These are phyloP conservation scores for Colletotrichum sansevieriae DNA, from an alignment of 2,329 filamentous ascomycete species.

Conservation along the genomic window DNA sequence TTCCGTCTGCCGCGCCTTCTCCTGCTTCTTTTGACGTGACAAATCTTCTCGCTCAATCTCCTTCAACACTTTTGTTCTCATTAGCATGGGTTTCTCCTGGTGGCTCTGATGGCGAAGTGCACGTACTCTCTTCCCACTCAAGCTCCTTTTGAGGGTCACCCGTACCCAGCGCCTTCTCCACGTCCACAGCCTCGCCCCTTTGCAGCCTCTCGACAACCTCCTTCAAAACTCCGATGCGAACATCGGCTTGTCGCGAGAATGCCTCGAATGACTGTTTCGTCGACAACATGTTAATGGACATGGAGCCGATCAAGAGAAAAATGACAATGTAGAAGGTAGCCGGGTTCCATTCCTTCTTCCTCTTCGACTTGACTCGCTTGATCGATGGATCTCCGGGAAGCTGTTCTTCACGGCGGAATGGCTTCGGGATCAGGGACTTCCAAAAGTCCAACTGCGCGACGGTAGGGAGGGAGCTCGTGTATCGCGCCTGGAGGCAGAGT, in stretches of 20 bases:
- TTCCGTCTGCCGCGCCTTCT: conserved; percentile 49
- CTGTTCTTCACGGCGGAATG: conserved; percentile 63
- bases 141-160: conserved; percentile 80
- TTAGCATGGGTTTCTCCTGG: conserved; percentile 39
- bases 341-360: conserved; percentile 79
- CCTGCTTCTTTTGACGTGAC: conserved; percentile 60
- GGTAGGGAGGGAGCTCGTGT: conserved; percentile 60
- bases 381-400: conserved; percentile 47
- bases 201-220: conserved; percentile 81
- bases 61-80: conserved; percentile 65
- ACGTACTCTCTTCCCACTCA: conserved; percentile 88
- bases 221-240: conserved; percentile 79
- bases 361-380: conserved; percentile 54
- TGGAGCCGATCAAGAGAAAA: conserved; percentile 90
- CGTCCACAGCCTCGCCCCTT: conserved; percentile 83
- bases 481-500: conserved; percentile 42
- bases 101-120: background rate
- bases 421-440: conserved; percentile 77
- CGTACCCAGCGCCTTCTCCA: conserved; percentile 84
- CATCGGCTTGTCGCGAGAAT: conserved; percentile 81
- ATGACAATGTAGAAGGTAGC: conserved; percentile 86
- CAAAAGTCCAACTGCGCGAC: conserved; percentile 74
- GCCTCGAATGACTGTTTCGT: conserved; percentile 81
- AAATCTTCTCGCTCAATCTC: conserved; percentile 76
- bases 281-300: conserved; percentile 92